These are phyloP conservation scores for Phoma herbarum DNA, from an alignment of 2,329 filamentous ascomycete genomes.

Conservation along the genomic window DNA sequence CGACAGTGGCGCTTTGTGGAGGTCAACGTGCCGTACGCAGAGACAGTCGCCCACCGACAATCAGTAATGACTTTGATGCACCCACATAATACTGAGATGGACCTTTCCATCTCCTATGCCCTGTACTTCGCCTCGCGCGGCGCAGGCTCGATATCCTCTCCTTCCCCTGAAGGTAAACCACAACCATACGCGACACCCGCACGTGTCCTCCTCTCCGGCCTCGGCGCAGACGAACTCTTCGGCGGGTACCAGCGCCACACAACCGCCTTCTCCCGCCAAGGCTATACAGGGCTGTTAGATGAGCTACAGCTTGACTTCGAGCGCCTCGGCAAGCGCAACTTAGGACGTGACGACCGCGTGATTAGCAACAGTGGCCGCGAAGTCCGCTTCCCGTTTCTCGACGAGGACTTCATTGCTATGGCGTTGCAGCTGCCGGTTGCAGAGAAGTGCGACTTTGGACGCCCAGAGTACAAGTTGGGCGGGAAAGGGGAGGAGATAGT, in stretches of 20 bases:
- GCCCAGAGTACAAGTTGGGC: conserved; percentile 20
- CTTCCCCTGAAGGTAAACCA: conserved; percentile 36
- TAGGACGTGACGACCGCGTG: conserved; percentile 91
- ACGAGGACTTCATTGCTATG: conserved; percentile 86
- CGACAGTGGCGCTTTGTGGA: conserved; percentile 85
- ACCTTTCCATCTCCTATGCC: conserved; percentile 90
- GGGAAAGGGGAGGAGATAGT: conserved; percentile 24
- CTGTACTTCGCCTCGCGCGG: conserved; percentile 95
- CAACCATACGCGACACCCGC: conserved; percentile 72
- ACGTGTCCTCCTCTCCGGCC: conserved; percentile 85
- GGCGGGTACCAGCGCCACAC: conserved; percentile 89
- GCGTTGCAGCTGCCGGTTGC: conserved; percentile 77
- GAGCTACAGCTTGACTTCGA: conserved; percentile 87
- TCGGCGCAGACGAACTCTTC: conserved; percentile 96
- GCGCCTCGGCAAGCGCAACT: conserved; percentile 89
- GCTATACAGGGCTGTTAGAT: conserved; percentile 75
- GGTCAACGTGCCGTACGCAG: conserved; percentile 82
- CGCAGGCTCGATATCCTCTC: conserved; percentile 57
- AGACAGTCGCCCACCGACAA: conserved; percentile 73
- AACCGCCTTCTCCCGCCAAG: conserved; percentile 73
- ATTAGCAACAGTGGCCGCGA: conserved; percentile 91
- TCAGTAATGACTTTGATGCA: conserved; percentile 80
- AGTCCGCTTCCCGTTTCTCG: conserved; percentile 87
- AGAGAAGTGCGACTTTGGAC: conserved; percentile 88
- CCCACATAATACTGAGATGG: conserved; percentile 98